Percentiles rank a stretch among this genome's conserved stretches.
These are phyloP conservation scores for Nemania sp. DNA, from an alignment of 2,329 filamentous ascomycete species.

Conservation along the genomic window DNA sequence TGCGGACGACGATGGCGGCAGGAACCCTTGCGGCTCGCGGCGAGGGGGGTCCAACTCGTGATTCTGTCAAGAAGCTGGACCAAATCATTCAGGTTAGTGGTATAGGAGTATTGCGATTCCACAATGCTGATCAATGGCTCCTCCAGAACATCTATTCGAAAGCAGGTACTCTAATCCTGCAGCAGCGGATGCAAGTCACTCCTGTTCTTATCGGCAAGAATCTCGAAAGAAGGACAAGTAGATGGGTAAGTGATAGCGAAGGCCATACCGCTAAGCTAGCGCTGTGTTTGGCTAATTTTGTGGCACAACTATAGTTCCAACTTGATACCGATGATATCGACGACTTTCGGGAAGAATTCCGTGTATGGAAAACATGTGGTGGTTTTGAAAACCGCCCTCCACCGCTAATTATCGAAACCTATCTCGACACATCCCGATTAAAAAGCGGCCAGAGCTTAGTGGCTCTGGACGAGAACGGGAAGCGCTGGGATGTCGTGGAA, in stretches of 20 bases:
- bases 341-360: slow-evolving; percentile 78
- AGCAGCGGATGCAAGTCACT: slow-evolving; percentile 72
- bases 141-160: slow-evolving; percentile 90
- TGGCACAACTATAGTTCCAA: slow-evolving; percentile 70
- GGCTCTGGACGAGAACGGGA: slow-evolving; percentile 83
- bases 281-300: slow-evolving; percentile 17
- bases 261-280: background rate
- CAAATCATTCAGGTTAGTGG: slow-evolving; percentile 83
- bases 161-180: slow-evolving; percentile 79
- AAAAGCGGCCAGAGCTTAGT: slow-evolving; percentile 86
- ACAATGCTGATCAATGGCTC: slow-evolving; percentile 4
- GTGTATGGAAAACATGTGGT: slow-evolving; percentile 79
- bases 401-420: slow-evolving; percentile 87
- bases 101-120: background rate
- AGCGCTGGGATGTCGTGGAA: slow-evolving; percentile 89
- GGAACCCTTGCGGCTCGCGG: slow-evolving; percentile 52
- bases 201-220: slow-evolving; percentile 37
- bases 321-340: slow-evolving; percentile 92
- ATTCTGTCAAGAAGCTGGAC: slow-evolving; percentile 79
- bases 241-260: slow-evolving; percentile 37
- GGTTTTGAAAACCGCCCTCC: slow-evolving; percentile 76
- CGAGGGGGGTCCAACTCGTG: slow-evolving; percentile 58
- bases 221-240: slow-evolving; percentile 37
- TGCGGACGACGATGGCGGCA: slow-evolving; percentile 40
- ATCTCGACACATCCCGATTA: slow-evolving; percentile 77